A percentile compares a stretch with the other conserved stretches of the same genome.
phyloP scores from a whole-genome alignment of 495 filamentous ascomycete species.

The Paragyromitra xinjiangensis region DNA sequence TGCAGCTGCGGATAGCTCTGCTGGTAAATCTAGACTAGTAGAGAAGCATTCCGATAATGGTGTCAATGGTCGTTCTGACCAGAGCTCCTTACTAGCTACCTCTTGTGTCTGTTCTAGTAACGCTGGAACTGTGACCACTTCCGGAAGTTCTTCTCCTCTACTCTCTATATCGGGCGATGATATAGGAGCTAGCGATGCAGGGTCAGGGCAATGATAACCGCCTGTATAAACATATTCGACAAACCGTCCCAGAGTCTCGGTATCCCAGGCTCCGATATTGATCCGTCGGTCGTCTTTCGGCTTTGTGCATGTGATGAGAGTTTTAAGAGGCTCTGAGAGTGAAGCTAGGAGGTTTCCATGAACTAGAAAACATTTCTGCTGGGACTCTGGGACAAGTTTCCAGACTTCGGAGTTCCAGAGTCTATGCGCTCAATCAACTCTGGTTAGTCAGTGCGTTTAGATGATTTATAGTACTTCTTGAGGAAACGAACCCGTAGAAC shows the following conservation, averaged over 20 bases:
- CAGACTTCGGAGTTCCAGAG: not conserved
- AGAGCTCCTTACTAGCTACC: not conserved
- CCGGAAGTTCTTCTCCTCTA: not conserved
- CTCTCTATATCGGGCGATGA: too few species aligned
- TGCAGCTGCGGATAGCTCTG: not conserved
- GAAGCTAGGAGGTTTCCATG: slow-evolving; percentile 1
- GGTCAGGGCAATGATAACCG: slow-evolving; percentile 14
- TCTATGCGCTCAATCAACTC: not conserved
- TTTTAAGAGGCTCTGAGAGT: not conserved
- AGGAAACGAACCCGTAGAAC: not conserved
- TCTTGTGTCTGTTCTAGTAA: not conserved
- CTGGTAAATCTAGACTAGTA: not conserved
- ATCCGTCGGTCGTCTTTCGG: not conserved
- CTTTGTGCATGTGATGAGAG: not conserved
- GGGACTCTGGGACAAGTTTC: not conserved
- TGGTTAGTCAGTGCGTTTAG: not conserved
- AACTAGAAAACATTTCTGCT: not conserved
- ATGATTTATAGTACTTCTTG: not conserved
- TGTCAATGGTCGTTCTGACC: not conserved
- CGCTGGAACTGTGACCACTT: not conserved
- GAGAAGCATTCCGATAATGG: not conserved
- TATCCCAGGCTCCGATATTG: not conserved
- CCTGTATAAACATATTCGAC: slow-evolving; percentile 24
- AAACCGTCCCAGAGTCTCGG: slow-evolving; percentile 8
- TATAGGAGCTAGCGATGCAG: not conserved